Evolutionary conservation across 139 green algal species (phyloP).

Genomic region (Volvox reticuliferus): DNA sequence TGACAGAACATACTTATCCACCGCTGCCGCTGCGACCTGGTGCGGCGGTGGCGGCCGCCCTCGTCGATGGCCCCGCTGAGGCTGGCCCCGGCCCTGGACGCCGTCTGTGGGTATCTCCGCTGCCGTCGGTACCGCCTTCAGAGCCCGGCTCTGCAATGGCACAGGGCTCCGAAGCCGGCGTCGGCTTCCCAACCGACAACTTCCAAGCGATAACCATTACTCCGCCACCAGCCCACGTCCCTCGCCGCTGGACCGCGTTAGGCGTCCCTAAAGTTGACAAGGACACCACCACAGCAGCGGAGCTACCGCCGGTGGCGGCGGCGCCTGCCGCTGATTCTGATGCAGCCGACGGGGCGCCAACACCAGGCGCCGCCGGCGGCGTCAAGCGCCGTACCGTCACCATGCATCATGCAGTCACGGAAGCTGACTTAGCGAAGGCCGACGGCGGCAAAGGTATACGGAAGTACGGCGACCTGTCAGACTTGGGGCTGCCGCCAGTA

Average conservation of each 20-base stretch:
- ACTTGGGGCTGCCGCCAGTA: neutral
- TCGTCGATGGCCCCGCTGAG: neutral
- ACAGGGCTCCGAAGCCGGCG: neutral
- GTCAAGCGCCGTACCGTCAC: conserved; percentile 7
- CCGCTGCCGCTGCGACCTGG: neutral
- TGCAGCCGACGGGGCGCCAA: neutral
- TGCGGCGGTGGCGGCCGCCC: neutral
- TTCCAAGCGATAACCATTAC: neutral
- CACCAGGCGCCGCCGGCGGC: neutral
- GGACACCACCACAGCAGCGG: neutral
- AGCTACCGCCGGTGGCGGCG: neutral
- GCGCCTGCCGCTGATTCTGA: neutral
- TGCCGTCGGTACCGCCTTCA: neutral
- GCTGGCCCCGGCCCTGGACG: neutral
- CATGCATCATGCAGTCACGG: neutral
- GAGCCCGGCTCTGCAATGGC: neutral
- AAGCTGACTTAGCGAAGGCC: neutral
- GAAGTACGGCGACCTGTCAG: neutral
- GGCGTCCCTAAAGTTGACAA: neutral
- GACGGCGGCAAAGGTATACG: neutral
- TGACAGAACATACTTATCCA: neutral
- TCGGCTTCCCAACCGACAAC: neutral
- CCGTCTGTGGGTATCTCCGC: neutral
- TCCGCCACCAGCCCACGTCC: neutral
- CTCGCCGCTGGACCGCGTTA: neutral